Base-by-base conservation (phyloP, 2,329 filamentous ascomycete species). In the Neopestalotiopsis rosae region DNA sequence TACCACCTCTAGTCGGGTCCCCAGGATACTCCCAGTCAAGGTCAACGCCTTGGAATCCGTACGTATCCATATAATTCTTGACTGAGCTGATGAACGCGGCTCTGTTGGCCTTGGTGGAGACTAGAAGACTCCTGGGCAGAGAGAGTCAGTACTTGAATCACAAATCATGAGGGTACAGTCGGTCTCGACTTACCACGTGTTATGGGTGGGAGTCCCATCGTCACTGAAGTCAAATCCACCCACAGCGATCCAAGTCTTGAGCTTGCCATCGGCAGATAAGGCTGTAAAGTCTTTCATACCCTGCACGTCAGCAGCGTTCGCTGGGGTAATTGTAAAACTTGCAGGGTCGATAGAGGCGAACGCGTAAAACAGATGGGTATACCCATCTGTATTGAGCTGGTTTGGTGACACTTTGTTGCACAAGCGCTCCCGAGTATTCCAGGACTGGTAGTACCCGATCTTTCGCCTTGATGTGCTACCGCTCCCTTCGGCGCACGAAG, bases 11-110 rank as follows among this genome's bases (percentile, higher is more conserved):
- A 4, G 78, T 76, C 7, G 71, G 52, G 2, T 72, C 73, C 0
- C 61, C 80, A 0, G 83, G 84, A 67, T 81, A 85, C 65, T 86
- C 82, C 84, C 84, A 86, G 68, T 86, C 82, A 0, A 86, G 68
- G 67, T 87, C 84, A 2, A 82, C 76, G 2, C 84, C 83, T 10
- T 81, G 74, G 67, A 84, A 84, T 2, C 78, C 78, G 66, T 80
- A 81, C 32, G 69, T 67, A 0, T 70, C 56, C 77, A 83, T 79
- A 69, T 80, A 82, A 1, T 61, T 28, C 30, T 69, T 70, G 0
- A 81, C 65, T 0, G 79, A 82, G 0, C 58, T 42, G 65, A 85
- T 82, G 69, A 85, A 85, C 0, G 72, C 69, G 1, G 76, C 74
- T 6, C 81, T 73, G 59, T 74, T 76, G 2, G 65, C 71, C 1